A percentile compares a stretch with the other conserved stretches of the same genome.
These are phyloP conservation scores for Hortaea werneckii DNA, from an alignment of 2,329 filamentous ascomycete genomes.

Conservation along the genomic window DNA sequence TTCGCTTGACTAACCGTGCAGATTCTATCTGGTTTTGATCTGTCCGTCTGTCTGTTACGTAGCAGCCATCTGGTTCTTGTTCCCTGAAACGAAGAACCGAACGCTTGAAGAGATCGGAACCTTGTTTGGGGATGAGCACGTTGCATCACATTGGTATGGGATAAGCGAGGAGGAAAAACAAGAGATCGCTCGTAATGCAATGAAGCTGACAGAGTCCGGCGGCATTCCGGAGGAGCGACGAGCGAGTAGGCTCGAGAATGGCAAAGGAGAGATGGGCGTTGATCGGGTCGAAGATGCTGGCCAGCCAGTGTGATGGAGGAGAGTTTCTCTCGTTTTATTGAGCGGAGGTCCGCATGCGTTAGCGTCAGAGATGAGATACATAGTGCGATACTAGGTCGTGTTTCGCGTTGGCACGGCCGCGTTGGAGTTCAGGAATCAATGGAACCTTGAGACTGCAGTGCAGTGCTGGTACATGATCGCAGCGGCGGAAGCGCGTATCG, in stretches of 20 bases:
- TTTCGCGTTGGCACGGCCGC: no score
- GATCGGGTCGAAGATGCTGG: constrained; percentile 1
- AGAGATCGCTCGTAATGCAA: constrained; percentile 11
- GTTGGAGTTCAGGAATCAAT: no score
- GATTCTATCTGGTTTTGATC: constrained; percentile 10
- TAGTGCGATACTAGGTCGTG: no score
- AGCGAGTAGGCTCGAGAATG: background rate
- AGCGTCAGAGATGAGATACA: no score
- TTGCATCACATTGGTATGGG: constrained; percentile 16
- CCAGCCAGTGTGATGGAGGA: background rate
- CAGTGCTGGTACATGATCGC: no score
- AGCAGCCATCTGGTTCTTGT: constrained; percentile 7
- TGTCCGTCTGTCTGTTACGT: constrained; percentile 7
- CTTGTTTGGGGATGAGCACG: constrained; percentile 20
- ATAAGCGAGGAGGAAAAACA: constrained; percentile 12
- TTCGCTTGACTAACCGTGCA: background rate
- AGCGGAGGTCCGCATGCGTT: no score
- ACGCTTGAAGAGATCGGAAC: constrained; percentile 27
- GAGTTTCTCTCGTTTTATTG: no score
- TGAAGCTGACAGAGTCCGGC: constrained; percentile 9
- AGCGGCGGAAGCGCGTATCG: no score
- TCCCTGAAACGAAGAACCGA: constrained; percentile 22
- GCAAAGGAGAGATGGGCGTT: background rate
- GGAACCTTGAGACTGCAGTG: no score
- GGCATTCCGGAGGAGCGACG: constrained; percentile 1